These are phyloP conservation scores for Mariannaea sp. DNA, from an alignment of 2,329 filamentous ascomycete genomes.

Conservation along the genomic window DNA sequence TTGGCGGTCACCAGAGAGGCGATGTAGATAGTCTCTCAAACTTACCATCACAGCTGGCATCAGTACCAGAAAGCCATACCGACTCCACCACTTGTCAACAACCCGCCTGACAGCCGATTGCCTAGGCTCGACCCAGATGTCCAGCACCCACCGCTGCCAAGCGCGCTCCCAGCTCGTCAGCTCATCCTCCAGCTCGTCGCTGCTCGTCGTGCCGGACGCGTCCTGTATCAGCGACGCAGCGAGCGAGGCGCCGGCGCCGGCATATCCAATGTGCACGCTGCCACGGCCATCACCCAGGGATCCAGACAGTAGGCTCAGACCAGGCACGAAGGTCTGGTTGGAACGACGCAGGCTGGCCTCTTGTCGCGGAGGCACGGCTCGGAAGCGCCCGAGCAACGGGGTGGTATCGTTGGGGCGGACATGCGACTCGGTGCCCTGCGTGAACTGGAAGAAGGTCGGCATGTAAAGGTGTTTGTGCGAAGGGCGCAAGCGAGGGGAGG, in stretches of 20 bases:
- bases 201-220: constrained; percentile 26
- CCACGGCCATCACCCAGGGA: constrained; percentile 47
- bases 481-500: constrained; percentile 9
- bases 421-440: constrained; percentile 65
- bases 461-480: constrained; percentile 43
- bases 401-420: constrained; percentile 59
- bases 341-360: constrained; percentile 37
- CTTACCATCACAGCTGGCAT: constrained; percentile 65
- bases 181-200: constrained; percentile 43
- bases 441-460: constrained; percentile 71
- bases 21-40: not conserved
- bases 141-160: constrained; percentile 47
- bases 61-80: constrained; percentile 64
- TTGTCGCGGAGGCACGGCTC: constrained; percentile 59
- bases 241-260: constrained; percentile 52
- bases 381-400: constrained; percentile 67
- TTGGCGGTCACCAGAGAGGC: not conserved
- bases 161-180: constrained; percentile 43
- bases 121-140: constrained; percentile 66
- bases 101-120: constrained; percentile 62
- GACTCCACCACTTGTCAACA: constrained; percentile 66
- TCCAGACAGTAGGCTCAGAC: constrained; percentile 46
- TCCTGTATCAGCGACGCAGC: constrained; percentile 48
- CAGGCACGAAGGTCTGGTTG: constrained; percentile 34
- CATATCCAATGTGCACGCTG: constrained; percentile 63